phyloP scores from a whole-genome alignment of 768 basidiomycete species.

The Pleurotus djamor region DNA sequence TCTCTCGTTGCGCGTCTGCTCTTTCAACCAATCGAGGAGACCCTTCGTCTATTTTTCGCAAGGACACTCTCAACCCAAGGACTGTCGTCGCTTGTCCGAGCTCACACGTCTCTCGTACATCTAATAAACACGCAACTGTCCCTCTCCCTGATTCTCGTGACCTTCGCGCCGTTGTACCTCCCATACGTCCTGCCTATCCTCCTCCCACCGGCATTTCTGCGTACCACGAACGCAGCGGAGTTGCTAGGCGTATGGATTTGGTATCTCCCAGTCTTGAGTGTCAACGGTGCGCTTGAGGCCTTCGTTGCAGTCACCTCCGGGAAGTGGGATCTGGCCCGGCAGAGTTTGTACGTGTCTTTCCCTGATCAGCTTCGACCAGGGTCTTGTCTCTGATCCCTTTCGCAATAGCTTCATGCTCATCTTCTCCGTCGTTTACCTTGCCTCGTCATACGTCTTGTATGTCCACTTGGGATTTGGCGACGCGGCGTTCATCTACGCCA shows the following conservation, averaged over 20 bases:
- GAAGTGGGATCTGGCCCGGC: conserved; percentile 60
- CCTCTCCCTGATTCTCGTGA: conserved; percentile 64
- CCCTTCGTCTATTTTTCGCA: conserved; percentile 87
- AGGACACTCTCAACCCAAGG: conserved; percentile 37
- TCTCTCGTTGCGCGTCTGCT: conserved; percentile 90
- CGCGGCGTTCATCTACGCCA: conserved; percentile 71
- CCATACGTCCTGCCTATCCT: conserved; percentile 65
- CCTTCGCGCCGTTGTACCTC: conserved; percentile 77
- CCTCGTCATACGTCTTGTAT: conserved; percentile 46
- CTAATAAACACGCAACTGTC: conserved; percentile 66
- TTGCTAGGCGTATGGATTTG: conserved; percentile 81
- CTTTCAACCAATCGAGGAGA: conserved; percentile 96
- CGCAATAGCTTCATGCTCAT: conserved; percentile 67
- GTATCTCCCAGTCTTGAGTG: conserved; percentile 86
- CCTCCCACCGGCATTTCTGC: conserved; percentile 65
- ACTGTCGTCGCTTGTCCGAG: conserved; percentile 5
- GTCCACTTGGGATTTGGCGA: conserved; percentile 50
- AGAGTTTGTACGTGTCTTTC: conserved; percentile 52
- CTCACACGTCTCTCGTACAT: conserved; percentile 46
- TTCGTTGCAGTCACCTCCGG: conserved; percentile 82
- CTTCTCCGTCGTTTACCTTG: conserved; percentile 70
- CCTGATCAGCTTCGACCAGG: not conserved
- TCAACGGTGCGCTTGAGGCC: conserved; percentile 92
- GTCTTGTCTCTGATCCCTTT: conserved; percentile 4
- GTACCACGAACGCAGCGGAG: conserved; percentile 72